Base-by-base conservation (phyloP, 2,329 filamentous ascomycete genomes). In the Amauroascus verrucosus region DNA sequence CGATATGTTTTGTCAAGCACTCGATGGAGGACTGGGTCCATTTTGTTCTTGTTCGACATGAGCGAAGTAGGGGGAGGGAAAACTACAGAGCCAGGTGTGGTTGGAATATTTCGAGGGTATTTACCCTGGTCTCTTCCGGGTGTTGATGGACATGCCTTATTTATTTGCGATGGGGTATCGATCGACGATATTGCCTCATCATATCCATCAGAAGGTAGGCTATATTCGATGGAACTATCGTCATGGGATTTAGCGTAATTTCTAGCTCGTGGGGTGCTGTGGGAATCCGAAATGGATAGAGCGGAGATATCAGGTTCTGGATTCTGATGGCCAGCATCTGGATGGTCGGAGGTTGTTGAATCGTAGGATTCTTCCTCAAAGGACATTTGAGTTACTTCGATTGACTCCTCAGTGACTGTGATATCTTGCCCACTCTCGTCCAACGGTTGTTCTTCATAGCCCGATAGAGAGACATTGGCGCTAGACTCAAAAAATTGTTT, bases 401-500 rank as follows among this genome's bases (percentile, higher is more conserved):
- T 75, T 56, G 83, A 79, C 40, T 78, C 76, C 54, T 80, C 73
- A 0, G 77, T 77, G 1, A 74, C 75, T 53, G 72, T 66, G 72
- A 79, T 63, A 64, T 72, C 72, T 38, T 74, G 46, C 69, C 73
- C 54, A 64, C 77, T 81, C n/a, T 85, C 83, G 24, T 75, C 73
- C 6, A 69, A 67, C 13, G 81, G 81, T 20, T 83, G 77, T 65
- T 95, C 90, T 66, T 95, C 91, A 69, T 98, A 96, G 26, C 90
- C 89, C 0, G 89, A 95, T 9, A 98, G 79, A 9, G 91, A 95
- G 24, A 98, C 91, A 64, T 98, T 97, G 67, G 93, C 93, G 46
- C 90, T 95, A 33, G 93, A 89, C 72, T 98, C 93, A 71, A 98
- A 98, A 75, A 98, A 98, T 75, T 97, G 90, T 72, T 98, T 98